Percentiles rank a stretch among this genome's conserved stretches.
These are phyloP conservation scores for Podaxis sp. DNA, from an alignment of 768 basidiomycete genomes.

Conservation along the genomic window DNA sequence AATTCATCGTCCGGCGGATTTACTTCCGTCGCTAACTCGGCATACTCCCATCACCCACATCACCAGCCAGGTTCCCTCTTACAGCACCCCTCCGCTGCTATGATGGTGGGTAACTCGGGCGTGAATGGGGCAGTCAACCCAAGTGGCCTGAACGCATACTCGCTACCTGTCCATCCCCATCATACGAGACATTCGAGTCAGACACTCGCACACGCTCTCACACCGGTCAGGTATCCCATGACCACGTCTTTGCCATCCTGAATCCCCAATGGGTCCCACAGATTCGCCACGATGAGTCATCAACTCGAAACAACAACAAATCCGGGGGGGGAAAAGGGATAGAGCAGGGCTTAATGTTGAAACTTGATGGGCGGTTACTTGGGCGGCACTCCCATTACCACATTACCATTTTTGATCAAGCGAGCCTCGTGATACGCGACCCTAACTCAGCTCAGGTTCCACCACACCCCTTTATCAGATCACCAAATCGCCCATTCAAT, in stretches of 20 bases:
- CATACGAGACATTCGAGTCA: conserved; percentile 31
- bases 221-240: conserved; percentile 32
- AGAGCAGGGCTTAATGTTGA: conserved; percentile 2
- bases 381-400: conserved; percentile 1
- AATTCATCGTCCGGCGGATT: background rate
- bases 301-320: conserved; percentile 12
- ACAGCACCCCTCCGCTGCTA: background rate
- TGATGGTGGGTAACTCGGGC: background rate
- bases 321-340: conserved; percentile 6
- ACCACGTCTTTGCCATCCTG: conserved; percentile 17
- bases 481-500: background rate
- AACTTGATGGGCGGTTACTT: conserved; percentile 13
- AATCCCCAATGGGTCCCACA: background rate
- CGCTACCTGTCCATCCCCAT: conserved; percentile 23
- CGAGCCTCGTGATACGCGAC: conserved; percentile 13
- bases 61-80: conserved; percentile 6
- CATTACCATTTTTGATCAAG: conserved; percentile 9
- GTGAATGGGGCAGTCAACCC: background rate
- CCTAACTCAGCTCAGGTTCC: conserved; percentile 1
- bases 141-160: conserved; percentile 14
- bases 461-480: background rate
- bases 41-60: conserved; percentile 18
- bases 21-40: background rate
- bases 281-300: conserved; percentile 4
- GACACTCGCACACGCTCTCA: conserved; percentile 41